Evolutionary conservation across 2,329 filamentous ascomycete species (phyloP).

Genomic region (Cladosporium sp.): DNA sequence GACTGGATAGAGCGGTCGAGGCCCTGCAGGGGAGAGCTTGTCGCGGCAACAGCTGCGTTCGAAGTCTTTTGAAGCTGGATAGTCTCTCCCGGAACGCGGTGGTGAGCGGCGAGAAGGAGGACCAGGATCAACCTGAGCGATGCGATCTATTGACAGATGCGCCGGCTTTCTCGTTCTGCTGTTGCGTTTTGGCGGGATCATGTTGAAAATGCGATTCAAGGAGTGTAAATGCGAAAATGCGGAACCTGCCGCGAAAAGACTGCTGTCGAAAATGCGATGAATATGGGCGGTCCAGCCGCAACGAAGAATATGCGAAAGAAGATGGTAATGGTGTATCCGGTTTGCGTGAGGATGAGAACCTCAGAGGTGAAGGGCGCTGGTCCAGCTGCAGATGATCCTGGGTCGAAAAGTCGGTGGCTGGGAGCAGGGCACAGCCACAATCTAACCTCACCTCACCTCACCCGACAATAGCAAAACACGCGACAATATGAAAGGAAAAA

Average conservation of each 20-base stretch:
- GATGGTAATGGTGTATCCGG: background rate
- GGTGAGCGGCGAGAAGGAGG: background rate
- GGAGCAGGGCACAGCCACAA: background rate
- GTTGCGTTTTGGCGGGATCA: background rate
- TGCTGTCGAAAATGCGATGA: background rate
- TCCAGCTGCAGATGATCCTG: background rate
- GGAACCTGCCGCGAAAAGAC: background rate
- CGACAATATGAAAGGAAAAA: background rate
- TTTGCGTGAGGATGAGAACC: background rate
- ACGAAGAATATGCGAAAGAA: background rate
- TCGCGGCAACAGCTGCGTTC: background rate
- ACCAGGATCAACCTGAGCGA: too few species aligned
- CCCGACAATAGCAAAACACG: background rate
- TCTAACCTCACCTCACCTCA: background rate
- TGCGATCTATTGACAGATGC: background rate
- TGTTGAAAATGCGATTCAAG: background rate
- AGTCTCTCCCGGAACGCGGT: background rate
- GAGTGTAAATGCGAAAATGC: background rate
- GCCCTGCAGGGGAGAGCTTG: background rate
- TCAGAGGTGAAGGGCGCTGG: background rate
- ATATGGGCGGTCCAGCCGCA: background rate
- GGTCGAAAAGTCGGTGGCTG: slow-evolving; percentile 1
- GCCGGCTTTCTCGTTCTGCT: background rate
- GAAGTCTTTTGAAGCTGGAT: background rate
- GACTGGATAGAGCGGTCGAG: background rate